A percentile compares a stretch with the other conserved stretches of the same genome.
These are phyloP conservation scores for Teunomyces aglyptinius DNA, from an alignment of 805 yeast species.

Conservation along the genomic window DNA sequence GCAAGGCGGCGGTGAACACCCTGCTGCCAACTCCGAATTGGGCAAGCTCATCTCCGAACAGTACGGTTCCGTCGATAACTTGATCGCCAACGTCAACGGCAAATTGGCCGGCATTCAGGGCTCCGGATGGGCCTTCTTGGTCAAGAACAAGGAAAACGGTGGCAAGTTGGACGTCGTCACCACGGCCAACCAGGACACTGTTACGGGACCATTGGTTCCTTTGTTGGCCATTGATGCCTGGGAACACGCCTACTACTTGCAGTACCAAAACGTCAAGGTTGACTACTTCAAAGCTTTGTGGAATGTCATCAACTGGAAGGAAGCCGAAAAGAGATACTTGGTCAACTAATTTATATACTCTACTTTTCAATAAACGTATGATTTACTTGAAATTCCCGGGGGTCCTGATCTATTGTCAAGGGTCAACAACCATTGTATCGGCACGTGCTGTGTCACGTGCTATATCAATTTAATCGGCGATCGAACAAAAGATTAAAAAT, in stretches of 20 bases:
- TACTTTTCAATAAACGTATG: background rate
- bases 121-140: conserved; percentile 94
- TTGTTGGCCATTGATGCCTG: conserved; percentile 90
- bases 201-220: conserved; percentile 66
- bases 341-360: conserved; percentile 7
- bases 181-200: conserved; percentile 85
- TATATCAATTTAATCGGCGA: too few relatives aligned
- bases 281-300: conserved; percentile 93
- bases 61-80: conserved; percentile 71
- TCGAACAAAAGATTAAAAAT: too few relatives aligned
- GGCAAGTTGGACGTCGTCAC: conserved; percentile 78
- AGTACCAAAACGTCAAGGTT: conserved; percentile 86
- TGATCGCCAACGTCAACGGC: conserved; percentile 59
- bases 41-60: conserved; percentile 57
- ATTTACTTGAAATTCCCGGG: background rate
- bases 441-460: background rate
- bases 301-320: conserved; percentile 93
- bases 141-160: conserved; percentile 66
- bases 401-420: too few relatives aligned
- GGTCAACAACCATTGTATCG: too few relatives aligned
- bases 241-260: conserved; percentile 96
- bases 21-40: conserved; percentile 52
- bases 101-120: conserved; percentile 84
- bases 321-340: conserved; percentile 69
- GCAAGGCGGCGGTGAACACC: conserved; percentile 73